These are phyloP conservation scores for Clohesyomyces aquaticus DNA, from an alignment of 495 filamentous ascomycete species.

Conservation along the genomic window DNA sequence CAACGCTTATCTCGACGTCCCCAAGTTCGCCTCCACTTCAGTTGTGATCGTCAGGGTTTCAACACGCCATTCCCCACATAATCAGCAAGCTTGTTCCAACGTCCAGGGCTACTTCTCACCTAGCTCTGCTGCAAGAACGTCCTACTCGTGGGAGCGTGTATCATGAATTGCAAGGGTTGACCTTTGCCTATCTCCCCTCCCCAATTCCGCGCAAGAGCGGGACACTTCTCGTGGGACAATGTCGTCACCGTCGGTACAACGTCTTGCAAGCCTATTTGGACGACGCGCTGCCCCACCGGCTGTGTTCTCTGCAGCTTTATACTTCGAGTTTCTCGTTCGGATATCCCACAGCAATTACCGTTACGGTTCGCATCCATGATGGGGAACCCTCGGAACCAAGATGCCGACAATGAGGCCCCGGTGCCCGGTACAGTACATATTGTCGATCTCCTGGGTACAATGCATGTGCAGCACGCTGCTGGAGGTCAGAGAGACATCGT, in stretches of 20 bases:
- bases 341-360: too few species aligned
- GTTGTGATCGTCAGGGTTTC: not conserved
- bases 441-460: constrained; percentile 40
- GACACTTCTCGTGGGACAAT: not conserved
- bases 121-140: not conserved
- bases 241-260: not conserved
- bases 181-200: not conserved
- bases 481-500: constrained; percentile 40
- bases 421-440: constrained; percentile 42
- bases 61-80: not conserved
- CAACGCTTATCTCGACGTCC: not conserved
- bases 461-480: constrained; percentile 35
- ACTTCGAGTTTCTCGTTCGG: too few species aligned
- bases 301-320: not conserved
- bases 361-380: too few species aligned
- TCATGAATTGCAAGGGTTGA: not conserved
- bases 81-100: not conserved
- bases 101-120: not conserved
- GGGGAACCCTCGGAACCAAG: too few species aligned
- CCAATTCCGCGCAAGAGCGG: not conserved
- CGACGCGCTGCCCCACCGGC: not conserved
- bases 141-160: not conserved
- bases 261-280: not conserved
- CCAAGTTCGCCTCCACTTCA: not conserved
- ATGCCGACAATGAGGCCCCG: not conserved